Base-by-base conservation (phyloP, 768 basidiomycete species). In the Astraeus odoratus region DNA sequence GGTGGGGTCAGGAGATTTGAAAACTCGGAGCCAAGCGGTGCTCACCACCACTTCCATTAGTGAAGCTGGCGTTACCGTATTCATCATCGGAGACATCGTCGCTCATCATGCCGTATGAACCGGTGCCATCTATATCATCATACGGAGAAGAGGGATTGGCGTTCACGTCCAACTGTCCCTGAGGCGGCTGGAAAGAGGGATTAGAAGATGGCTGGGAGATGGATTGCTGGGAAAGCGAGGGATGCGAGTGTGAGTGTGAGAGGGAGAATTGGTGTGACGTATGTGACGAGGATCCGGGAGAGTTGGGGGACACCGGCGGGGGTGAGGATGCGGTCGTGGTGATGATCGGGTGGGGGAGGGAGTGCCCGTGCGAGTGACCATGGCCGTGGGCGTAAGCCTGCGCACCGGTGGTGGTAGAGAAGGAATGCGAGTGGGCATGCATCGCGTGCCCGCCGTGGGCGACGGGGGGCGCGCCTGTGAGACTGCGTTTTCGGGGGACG, bases 401-500 rank as follows among this genome's bases (percentile, higher is more conserved):
- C 25, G 38, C 39, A 12, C 15, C 30, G 10, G 51, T 55, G 48
- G 58, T 41, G 34, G 46, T 51, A 8, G 63, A 49, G 22, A 64
- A 56, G 4, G 61, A 63, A 0, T 61, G 60, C 0, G 60, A 54
- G 19, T 63, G 62, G 2, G 53, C 51, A 34, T 59, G 60, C 33
- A 52, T 39, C 45, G 36, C n/a, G 39, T 59, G 59, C 25, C 45
- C 3, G 4, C 34, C 29, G 3, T 49, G 31, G 9, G 59, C 49
- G 56, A 61, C 34, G 67, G 76, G 69, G 15, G 73, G 59, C 3
- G 65, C 59, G 42, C 66, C 63, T 2, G 70, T 78, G 56, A 84
- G 81, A 57, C 80, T 81, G 47, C 84, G 73, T 62, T 86, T 86
- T 29, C 81, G 69, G 1, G 82, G 80, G 8, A 83, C 71, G 35